A percentile compares a stretch with the other conserved stretches of the same genome.
phyloP scores from a whole-genome alignment of 2,329 filamentous ascomycete genomes.

The Microcera coccophila region DNA sequence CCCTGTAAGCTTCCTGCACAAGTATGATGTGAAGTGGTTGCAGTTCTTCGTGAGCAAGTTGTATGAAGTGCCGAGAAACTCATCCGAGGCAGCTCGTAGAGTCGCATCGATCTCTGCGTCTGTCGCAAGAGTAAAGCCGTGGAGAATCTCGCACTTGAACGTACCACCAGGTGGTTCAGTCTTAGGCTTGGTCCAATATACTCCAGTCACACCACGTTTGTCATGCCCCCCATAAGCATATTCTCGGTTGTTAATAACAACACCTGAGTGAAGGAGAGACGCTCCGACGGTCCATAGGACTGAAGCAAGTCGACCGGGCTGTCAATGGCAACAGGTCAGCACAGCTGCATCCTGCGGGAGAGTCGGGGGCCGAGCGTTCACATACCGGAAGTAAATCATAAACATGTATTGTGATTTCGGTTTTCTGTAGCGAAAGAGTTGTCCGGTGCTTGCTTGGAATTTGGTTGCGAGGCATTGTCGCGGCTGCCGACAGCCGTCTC shows the following conservation, averaged over 20 bases:
- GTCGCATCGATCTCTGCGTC: slow-evolving; percentile 67
- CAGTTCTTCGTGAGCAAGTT: slow-evolving; percentile 82
- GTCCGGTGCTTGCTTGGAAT: slow-evolving; percentile 51
- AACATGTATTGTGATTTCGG: slow-evolving; percentile 70
- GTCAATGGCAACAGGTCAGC: slow-evolving; percentile 15
- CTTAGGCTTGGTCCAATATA: slow-evolving; percentile 76
- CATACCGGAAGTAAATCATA: slow-evolving; percentile 71
- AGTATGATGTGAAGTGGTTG: slow-evolving; percentile 80
- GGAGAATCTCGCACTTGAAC: slow-evolving; percentile 70
- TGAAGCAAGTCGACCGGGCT: slow-evolving; percentile 72
- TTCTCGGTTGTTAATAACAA: slow-evolving; percentile 75
- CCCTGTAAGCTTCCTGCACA: slow-evolving; percentile 70
- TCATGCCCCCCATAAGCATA: slow-evolving; percentile 85
- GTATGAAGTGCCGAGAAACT: slow-evolving; percentile 72
- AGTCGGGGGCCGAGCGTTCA: slow-evolving; percentile 1
- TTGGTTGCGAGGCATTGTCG: slow-evolving; percentile 27
- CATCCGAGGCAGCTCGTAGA: slow-evolving; percentile 63
- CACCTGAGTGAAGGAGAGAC: slow-evolving; percentile 75
- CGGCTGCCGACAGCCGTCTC: slow-evolving; percentile 15
- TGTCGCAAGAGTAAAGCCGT: slow-evolving; percentile 71
- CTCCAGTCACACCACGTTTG: slow-evolving; percentile 65
- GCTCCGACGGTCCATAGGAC: slow-evolving; percentile 74
- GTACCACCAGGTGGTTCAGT: slow-evolving; percentile 73
- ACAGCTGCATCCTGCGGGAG: background rate
- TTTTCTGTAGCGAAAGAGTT: slow-evolving; percentile 66